These are phyloP conservation scores for Starmera amethionina DNA, from an alignment of 805 yeast genomes.

Conservation along the genomic window DNA sequence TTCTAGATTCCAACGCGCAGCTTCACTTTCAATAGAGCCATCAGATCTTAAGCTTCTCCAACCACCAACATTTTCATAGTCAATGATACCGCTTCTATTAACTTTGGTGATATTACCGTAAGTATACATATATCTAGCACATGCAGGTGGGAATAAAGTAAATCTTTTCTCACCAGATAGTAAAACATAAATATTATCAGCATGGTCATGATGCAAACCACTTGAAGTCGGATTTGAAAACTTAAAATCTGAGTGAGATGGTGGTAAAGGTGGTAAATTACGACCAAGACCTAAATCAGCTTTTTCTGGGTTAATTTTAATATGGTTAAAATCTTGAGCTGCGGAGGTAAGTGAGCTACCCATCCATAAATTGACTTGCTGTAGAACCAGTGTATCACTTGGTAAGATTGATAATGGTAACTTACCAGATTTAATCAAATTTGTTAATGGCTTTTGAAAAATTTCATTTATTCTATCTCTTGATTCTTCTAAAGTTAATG, in stretches of 20 bases:
- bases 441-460: slow-evolving; percentile 54
- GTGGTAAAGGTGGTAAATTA: slow-evolving; percentile 18
- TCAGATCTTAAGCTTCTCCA: slow-evolving; percentile 58
- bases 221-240: slow-evolving; percentile 30
- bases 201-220: slow-evolving; percentile 75
- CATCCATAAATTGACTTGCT: slow-evolving; percentile 70
- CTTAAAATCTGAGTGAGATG: too few species aligned
- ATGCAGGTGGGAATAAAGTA: slow-evolving; percentile 56
- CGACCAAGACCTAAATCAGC: slow-evolving; percentile 38
- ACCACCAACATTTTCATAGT: slow-evolving; percentile 49
- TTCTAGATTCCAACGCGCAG: slow-evolving; percentile 33
- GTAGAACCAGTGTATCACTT: slow-evolving; percentile 41
- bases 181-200: slow-evolving; percentile 62
- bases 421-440: slow-evolving; percentile 18
- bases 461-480: slow-evolving; percentile 37
- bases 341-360: slow-evolving; percentile 29
- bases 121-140: slow-evolving; percentile 48
- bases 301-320: slow-evolving; percentile 11
- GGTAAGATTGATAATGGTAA: slow-evolving; percentile 34
- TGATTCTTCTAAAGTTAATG: slow-evolving; percentile 24
- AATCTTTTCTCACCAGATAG: slow-evolving; percentile 54
- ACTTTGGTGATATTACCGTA: slow-evolving; percentile 50
- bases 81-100: slow-evolving; percentile 56
- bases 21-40: slow-evolving; percentile 46
- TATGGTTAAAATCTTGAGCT: slow-evolving; percentile 4